Base-by-base conservation (phyloP, 2,329 filamentous ascomycete genomes). In the Penicillium sp. region DNA sequence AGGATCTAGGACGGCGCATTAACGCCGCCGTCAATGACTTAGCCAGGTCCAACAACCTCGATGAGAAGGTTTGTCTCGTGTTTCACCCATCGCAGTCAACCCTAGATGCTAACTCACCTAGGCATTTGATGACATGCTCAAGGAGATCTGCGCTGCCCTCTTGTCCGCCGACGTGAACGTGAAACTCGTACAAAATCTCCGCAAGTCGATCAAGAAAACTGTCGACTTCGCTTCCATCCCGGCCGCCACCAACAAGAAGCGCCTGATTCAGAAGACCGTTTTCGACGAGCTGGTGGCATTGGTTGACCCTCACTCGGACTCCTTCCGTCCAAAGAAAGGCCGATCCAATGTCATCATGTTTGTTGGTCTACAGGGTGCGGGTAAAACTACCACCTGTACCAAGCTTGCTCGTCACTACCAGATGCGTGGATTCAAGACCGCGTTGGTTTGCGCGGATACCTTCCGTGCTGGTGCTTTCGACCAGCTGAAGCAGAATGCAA, bases 321-420 rank as follows among this genome's bases (percentile, higher is more conserved):
- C 93, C 0, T 99, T 96, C 82, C 94, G 95, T 74, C 92, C 93
- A 22, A 96, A 95, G 79, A 99, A 97, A 78, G 92, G 92, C 62
- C 94, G 92, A 73, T 82, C 89, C 60, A 99, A 97, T 74, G 90
- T 99, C 71, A 97, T 99, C 76, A 99, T 99, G 94, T 97, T 99
- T 73, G 94, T 99, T 60, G 94, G 94, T 78, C 82, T 99, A 47
- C 94, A 99, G 76, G 94, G 94, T 81, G 91, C 93, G 5, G 94
- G 94, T 74, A 99, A 99, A 77, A 99, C 94, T 23, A 99, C 94
- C 1, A 95, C 93, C 12, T 97, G 94, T 82, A 99, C 94, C 40
- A 99, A 99, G 77, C 82, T 99, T 60, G 94, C 94, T 18, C 81
- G 92, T 55, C 93, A 96, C 81, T 99, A 99, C 76, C 90, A 96